A percentile compares a stretch with the other conserved stretches of the same genome.
Evolutionary conservation across 2,329 filamentous ascomycete genomes (phyloP).

Genomic region (Davidsoniella australis): DNA sequence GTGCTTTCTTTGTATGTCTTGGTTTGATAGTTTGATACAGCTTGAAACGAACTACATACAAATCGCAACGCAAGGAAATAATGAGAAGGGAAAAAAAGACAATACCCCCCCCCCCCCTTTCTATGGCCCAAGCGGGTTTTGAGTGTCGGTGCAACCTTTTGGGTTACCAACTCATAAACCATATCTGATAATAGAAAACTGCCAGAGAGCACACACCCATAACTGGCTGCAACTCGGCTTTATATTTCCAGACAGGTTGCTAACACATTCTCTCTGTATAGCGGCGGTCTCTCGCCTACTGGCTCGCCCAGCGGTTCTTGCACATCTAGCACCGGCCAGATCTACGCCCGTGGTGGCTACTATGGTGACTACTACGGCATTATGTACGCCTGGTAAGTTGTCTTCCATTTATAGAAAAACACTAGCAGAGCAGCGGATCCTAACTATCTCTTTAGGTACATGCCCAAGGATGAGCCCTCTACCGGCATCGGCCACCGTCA

Average conservation of each 20-base stretch:
- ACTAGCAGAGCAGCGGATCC: not conserved
- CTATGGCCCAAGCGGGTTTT: too few species aligned
- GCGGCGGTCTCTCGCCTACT: constrained; percentile 21
- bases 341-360: constrained; percentile 21
- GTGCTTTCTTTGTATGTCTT: not conserved
- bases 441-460: constrained; percentile 17
- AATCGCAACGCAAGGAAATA: not conserved
- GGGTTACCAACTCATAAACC: not conserved
- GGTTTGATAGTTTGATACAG: too few species aligned
- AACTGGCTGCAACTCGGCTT: too few species aligned
- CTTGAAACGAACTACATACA: too few species aligned
- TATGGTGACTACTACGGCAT: constrained; percentile 20
- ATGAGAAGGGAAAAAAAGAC: not conserved
- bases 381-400: constrained; percentile 24
- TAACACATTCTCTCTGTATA: constrained; percentile 8
- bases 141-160: not conserved
- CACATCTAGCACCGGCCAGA: constrained; percentile 21
- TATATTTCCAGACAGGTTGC: not conserved
- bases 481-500: constrained; percentile 22
- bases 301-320: constrained; percentile 20
- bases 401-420: not conserved
- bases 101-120: too few species aligned
- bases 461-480: constrained; percentile 27
- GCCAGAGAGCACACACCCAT: not conserved
- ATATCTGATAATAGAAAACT: not conserved